A percentile compares a stretch with the other conserved stretches of the same genome.
Conservation (phyloP, 2,329 filamentous ascomycete genomes). For the Helicocarpus griseus region DNA sequence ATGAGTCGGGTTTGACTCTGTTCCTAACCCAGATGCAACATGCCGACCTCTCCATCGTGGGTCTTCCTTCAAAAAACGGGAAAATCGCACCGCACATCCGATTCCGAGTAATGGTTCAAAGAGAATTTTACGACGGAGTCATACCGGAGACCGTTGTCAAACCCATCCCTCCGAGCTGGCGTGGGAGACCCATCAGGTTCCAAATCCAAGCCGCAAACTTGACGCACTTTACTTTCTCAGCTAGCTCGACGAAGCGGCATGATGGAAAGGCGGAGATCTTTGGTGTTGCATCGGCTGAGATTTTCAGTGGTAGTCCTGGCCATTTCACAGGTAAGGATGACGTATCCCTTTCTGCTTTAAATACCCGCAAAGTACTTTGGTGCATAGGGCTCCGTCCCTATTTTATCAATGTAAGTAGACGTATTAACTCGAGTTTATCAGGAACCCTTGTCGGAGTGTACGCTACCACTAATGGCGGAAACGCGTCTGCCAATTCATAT, state of each 20-base stretch:
- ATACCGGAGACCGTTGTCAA: background rate
- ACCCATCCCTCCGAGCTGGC: background rate
- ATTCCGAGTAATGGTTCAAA: background rate
- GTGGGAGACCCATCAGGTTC: background rate
- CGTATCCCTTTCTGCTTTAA: background rate
- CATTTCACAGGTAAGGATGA: background rate
- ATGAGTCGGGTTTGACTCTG: background rate
- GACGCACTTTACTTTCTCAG: background rate
- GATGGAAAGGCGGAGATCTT: background rate
- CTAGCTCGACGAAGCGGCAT: background rate
- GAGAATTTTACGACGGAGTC: background rate
- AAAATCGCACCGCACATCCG: background rate
- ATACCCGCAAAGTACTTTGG: background rate
- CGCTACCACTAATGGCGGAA: constrained; percentile 43
- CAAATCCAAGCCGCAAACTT: background rate
- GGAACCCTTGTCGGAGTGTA: constrained; percentile 45
- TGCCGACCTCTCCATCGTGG: background rate
- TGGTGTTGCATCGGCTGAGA: background rate
- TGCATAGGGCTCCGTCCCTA: too few species aligned
- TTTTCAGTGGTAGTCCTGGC: background rate
- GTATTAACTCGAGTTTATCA: constrained; percentile 21
- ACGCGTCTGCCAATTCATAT: constrained; percentile 37
- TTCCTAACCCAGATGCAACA: background rate
- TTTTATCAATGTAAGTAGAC: too few species aligned
- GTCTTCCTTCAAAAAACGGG: background rate